These are phyloP conservation scores for Xylaria bambusicola DNA, from an alignment of 495 filamentous ascomycete species.

Conservation along the genomic window DNA sequence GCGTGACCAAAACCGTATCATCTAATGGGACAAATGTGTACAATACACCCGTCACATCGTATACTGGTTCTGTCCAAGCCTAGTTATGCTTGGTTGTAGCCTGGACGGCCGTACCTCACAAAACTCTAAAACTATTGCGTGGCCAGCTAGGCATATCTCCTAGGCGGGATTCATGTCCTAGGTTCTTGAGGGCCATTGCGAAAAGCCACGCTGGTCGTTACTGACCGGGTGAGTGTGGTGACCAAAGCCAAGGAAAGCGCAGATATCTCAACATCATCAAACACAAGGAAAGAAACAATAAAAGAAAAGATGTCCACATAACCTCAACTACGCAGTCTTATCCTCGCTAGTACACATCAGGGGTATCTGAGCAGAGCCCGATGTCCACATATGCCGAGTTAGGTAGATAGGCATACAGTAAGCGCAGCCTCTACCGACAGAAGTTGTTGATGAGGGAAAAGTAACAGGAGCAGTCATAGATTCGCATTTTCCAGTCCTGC, in stretches of 20 bases:
- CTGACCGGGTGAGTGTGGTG: slow-evolving; percentile 15
- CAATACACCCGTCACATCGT: slow-evolving; percentile 13
- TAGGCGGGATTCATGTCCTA: slow-evolving; percentile 14
- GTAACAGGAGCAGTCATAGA: slow-evolving; percentile 31
- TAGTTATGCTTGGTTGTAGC: slow-evolving; percentile 13
- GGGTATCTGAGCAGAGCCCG: slow-evolving; percentile 28
- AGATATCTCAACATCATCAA: slow-evolving; percentile 35
- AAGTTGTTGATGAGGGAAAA: slow-evolving; percentile 26
- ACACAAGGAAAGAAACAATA: slow-evolving; percentile 37
- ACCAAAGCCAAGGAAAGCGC: slow-evolving; percentile 36
- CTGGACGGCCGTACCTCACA: slow-evolving; percentile 10
- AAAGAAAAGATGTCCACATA: slow-evolving; percentile 34
- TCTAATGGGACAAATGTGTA: slow-evolving; percentile 15
- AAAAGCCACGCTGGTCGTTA: slow-evolving; percentile 14
- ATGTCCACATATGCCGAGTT: slow-evolving; percentile 30
- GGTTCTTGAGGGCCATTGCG: slow-evolving; percentile 12
- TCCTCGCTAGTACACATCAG: slow-evolving; percentile 29
- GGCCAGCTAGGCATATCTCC: slow-evolving; percentile 12
- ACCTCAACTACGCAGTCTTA: slow-evolving; percentile 30
- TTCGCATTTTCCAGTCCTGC: slow-evolving; percentile 32
- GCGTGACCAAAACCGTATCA: slow-evolving; percentile 17
- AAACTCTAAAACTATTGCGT: slow-evolving; percentile 15
- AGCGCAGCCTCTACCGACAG: slow-evolving; percentile 29
- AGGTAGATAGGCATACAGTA: slow-evolving; percentile 28
- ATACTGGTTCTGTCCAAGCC: slow-evolving; percentile 13